These are phyloP conservation scores for Gracilariopsis chorda DNA, from an alignment of 23 red algal species.

Conservation along the genomic window DNA sequence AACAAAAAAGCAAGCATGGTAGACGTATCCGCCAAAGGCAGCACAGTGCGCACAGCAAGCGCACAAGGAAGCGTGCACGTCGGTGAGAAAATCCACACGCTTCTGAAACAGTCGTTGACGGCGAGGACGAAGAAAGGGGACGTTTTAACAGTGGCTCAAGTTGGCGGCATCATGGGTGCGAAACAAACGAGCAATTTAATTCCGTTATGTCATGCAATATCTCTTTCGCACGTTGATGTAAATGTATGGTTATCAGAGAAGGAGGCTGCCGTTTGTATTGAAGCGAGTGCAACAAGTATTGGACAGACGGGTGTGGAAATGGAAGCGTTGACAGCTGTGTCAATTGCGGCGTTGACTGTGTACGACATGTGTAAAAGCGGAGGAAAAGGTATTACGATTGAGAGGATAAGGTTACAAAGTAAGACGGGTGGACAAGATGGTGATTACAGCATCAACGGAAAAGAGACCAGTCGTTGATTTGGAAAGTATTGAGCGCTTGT, in stretches of 20 bases:
- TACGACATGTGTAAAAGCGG: constrained; percentile 99
- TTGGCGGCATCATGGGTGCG: constrained; percentile 87
- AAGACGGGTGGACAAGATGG: constrained; percentile 51
- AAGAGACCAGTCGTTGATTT: constrained; percentile 32
- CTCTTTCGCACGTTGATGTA: constrained; percentile 62
- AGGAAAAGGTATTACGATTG: constrained; percentile 67
- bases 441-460: constrained; percentile 15
- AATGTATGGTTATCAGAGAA: constrained; percentile 33
- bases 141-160: constrained; percentile 78
- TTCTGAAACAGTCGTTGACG: not conserved
- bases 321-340: constrained; percentile 92
- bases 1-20: constrained; percentile 80
- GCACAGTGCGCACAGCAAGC: constrained; percentile 40
- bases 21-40: constrained; percentile 70
- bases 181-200: constrained; percentile 82
- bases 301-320: constrained; percentile 96
- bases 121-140: constrained; percentile 68
- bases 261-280: constrained; percentile 26
- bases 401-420: constrained; percentile 14
- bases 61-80: constrained; percentile 72
- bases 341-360: constrained; percentile 86
- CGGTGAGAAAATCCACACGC: constrained; percentile 31
- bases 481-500: constrained; percentile 7
- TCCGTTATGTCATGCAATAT: constrained; percentile 92
- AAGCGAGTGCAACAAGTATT: constrained; percentile 23